Percentiles rank a stretch among this genome's conserved stretches.
These are phyloP conservation scores for Ajuga chamaepitys DNA, from an alignment of 257 asterid species.

Conservation along the genomic window DNA sequence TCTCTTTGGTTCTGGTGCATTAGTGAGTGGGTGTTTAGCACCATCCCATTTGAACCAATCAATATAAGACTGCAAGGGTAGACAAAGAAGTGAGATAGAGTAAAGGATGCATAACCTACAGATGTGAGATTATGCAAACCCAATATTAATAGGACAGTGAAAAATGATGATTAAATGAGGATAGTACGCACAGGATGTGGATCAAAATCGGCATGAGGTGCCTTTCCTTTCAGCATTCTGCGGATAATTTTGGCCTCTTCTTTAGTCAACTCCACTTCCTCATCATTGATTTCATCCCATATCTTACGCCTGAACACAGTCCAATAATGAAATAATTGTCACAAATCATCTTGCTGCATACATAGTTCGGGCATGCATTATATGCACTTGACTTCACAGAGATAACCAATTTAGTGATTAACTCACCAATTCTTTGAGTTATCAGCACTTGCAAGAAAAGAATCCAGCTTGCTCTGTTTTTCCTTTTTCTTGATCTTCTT, in stretches of 20 bases:
- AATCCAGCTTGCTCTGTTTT: conserved; percentile 65
- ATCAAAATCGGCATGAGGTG: conserved; percentile 91
- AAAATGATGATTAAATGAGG: neutral
- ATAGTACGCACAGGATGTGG: conserved; percentile 69
- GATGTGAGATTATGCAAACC: neutral
- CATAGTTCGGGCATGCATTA: neutral
- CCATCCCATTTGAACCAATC: conserved; percentile 82
- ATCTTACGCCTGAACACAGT: conserved; percentile 66
- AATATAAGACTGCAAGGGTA: conserved; percentile 58
- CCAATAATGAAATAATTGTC: neutral
- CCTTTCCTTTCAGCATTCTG: conserved; percentile 72
- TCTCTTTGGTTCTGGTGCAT: conserved; percentile 97
- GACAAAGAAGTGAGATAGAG: conserved; percentile 10
- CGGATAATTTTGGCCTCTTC: conserved; percentile 54
- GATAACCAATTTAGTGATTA: neutral
- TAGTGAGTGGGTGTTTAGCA: conserved; percentile 78
- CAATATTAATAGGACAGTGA: neutral
- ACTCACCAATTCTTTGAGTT: conserved; percentile 77
- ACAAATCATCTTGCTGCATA: conserved; percentile 8
- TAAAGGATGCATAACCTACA: conserved; percentile 10
- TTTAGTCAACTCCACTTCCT: conserved; percentile 80
- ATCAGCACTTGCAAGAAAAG: conserved; percentile 74
- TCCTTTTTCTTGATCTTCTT: conserved; percentile 91
- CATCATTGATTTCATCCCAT: conserved; percentile 81
- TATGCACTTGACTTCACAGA: neutral